Conservation (phyloP, 2,329 filamentous ascomycete species). For the Myriosclerotinia curreyana region DNA sequence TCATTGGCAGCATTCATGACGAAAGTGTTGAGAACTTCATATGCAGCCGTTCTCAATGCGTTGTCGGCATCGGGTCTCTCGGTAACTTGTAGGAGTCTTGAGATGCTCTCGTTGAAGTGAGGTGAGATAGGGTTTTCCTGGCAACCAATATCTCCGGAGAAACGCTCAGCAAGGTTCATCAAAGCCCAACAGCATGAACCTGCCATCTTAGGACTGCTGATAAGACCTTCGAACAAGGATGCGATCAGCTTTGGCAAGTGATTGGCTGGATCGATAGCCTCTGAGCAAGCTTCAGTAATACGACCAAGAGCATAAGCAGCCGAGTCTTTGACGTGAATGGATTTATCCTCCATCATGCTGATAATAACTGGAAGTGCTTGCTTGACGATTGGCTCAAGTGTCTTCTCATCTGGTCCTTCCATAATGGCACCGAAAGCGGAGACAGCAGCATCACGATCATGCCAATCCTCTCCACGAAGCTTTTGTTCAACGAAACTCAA, state of each 20-base stretch:
- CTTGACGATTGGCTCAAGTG: slow-evolving; percentile 90
- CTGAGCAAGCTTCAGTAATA: slow-evolving; percentile 89
- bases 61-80: slow-evolving; percentile 80
- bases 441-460: slow-evolving; percentile 89
- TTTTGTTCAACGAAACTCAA: slow-evolving; percentile 89
- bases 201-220: slow-evolving; percentile 93
- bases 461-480: slow-evolving; percentile 89
- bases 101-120: slow-evolving; percentile 90
- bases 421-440: slow-evolving; percentile 98
- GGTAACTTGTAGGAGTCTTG: slow-evolving; percentile 80
- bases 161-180: slow-evolving; percentile 96
- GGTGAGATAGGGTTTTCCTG: slow-evolving; percentile 77
- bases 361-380: slow-evolving; percentile 91
- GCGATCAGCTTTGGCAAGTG: slow-evolving; percentile 84
- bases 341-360: slow-evolving; percentile 83
- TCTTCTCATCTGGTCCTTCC: slow-evolving; percentile 93
- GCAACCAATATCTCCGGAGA: slow-evolving; percentile 80
- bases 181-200: slow-evolving; percentile 98
- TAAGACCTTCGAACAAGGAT: slow-evolving; percentile 84
- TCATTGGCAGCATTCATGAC: slow-evolving; percentile 87
- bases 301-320: slow-evolving; percentile 94
- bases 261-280: slow-evolving; percentile 79
- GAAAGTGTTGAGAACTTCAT: slow-evolving; percentile 94
- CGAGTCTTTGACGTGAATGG: slow-evolving; percentile 90
- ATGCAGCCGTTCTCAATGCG: slow-evolving; percentile 87